These are phyloP conservation scores for Coniochaeta pulveracea DNA, from an alignment of 2,329 filamentous ascomycete genomes.

Conservation along the genomic window DNA sequence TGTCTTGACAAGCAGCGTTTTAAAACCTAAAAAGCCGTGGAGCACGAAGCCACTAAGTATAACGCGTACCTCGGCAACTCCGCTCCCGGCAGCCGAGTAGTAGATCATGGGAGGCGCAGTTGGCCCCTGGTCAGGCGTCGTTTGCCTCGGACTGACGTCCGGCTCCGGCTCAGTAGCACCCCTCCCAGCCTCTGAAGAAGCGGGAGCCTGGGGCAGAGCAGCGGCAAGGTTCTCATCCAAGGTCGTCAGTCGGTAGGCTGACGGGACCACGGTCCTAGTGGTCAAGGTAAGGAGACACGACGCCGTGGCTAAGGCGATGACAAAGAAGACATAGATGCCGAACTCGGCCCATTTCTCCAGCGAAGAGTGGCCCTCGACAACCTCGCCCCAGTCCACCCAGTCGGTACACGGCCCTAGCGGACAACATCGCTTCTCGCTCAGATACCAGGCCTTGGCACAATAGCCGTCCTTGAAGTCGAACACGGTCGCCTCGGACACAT, in stretches of 20 bases:
- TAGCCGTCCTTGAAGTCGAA: conserved; percentile 92
- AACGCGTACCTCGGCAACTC: conserved; percentile 93
- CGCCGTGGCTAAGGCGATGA: conserved; percentile 55
- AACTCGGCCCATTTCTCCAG: conserved; percentile 61
- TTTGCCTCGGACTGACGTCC: conserved; percentile 27
- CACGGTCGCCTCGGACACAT: conserved; percentile 72
- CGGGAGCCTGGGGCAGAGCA: conserved; percentile 27
- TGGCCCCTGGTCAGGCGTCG: conserved; percentile 22
- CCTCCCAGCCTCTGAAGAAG: too few relatives aligned
- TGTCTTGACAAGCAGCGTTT: conserved; percentile 79
- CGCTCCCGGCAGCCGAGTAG: conserved; percentile 90
- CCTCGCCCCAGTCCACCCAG: conserved; percentile 45
- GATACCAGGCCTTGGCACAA: conserved; percentile 60
- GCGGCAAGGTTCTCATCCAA: conserved; percentile 89
- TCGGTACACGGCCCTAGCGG: conserved; percentile 43
- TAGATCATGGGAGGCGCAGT: conserved; percentile 68
- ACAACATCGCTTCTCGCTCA: conserved; percentile 56
- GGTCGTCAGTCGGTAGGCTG: conserved; percentile 74
- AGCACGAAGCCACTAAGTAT: conserved; percentile 97
- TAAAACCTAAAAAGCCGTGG: conserved; percentile 85
- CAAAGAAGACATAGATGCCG: conserved; percentile 60
- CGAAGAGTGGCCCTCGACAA: conserved; percentile 30
- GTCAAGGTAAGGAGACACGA: conserved; percentile 73
- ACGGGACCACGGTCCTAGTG: conserved; percentile 92
- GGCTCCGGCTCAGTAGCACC: conserved; percentile 26